Percentiles rank a stretch among this genome's conserved stretches.
Conservation (phyloP, 2,329 filamentous ascomycete species). For the Microsporum ferrugineum region DNA sequence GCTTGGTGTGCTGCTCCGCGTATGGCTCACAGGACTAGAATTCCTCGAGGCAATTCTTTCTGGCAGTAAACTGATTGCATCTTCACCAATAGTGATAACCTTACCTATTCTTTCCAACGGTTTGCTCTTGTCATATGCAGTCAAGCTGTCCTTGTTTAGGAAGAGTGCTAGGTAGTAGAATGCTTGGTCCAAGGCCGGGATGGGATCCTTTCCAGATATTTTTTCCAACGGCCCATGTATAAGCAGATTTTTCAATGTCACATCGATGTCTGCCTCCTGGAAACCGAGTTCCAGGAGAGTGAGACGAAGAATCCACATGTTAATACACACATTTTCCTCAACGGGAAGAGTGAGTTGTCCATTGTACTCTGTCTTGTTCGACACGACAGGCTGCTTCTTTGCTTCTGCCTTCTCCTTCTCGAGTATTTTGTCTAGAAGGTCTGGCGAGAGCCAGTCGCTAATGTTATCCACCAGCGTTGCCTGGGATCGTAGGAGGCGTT, state of each 20-base stretch:
- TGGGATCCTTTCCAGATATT: conserved; percentile 47
- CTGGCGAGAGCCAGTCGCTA: conserved; percentile 67
- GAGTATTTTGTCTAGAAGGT: conserved; percentile 66
- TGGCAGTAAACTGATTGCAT: background rate
- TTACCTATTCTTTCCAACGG: background rate
- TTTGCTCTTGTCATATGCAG: conserved; percentile 48
- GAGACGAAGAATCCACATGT: conserved; percentile 74
- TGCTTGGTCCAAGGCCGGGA: conserved; percentile 80
- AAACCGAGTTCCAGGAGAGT: conserved; percentile 61
- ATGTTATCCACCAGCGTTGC: conserved; percentile 56
- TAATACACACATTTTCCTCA: conserved; percentile 68
- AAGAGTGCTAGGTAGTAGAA: conserved; percentile 84
- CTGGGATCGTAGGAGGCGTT: conserved; percentile 67
- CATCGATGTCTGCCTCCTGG: conserved; percentile 48
- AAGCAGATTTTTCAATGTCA: conserved; percentile 55
- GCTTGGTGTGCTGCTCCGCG: background rate
- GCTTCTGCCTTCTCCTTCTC: conserved; percentile 44
- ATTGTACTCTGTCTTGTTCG: conserved; percentile 14
- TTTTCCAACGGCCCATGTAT: conserved; percentile 54
- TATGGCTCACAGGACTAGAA: background rate
- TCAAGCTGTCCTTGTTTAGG: conserved; percentile 56
- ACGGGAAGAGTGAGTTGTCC: conserved; percentile 35
- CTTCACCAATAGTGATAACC: background rate
- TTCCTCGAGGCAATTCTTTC: background rate
- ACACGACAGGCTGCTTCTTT: conserved; percentile 20